These are phyloP conservation scores for Rostrohypoxylon terebratum DNA, from an alignment of 495 filamentous ascomycete genomes.

Conservation along the genomic window DNA sequence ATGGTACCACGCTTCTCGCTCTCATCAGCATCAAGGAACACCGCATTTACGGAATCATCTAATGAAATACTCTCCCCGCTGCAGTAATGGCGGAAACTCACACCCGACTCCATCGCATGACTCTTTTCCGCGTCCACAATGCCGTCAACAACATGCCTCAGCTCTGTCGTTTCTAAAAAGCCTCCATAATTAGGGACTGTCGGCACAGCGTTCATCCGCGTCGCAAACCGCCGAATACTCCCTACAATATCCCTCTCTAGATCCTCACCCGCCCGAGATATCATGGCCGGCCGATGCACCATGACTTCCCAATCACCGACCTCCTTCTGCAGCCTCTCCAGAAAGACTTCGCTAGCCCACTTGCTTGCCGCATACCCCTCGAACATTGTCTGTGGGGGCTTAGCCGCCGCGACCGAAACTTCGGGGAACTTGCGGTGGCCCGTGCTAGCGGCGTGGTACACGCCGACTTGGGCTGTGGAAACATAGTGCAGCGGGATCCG, in stretches of 20 bases:
- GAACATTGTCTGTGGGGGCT: conserved; percentile 18
- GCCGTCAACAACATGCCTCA: not conserved
- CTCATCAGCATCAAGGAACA: not conserved
- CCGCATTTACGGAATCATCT: not conserved
- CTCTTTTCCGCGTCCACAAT: not conserved
- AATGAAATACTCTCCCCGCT: not conserved
- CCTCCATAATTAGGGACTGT: not conserved
- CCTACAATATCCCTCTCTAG: not conserved
- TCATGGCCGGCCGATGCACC: conserved; percentile 47
- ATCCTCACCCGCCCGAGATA: not conserved
- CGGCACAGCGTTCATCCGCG: not conserved
- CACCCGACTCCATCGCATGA: not conserved
- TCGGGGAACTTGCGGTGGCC: not conserved
- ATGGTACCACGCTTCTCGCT: not conserved
- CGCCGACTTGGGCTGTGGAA: conserved; percentile 50
- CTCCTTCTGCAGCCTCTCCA: conserved; percentile 53
- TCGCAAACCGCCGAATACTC: not conserved
- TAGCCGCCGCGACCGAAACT: not conserved
- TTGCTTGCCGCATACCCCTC: conserved; percentile 62
- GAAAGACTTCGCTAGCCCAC: conserved; percentile 65
- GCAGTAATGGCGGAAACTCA: not conserved
- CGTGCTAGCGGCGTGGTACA: not conserved
- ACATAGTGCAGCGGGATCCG: conserved; percentile 64
- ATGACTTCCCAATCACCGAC: conserved; percentile 45
- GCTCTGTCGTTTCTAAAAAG: not conserved